phyloP scores from a whole-genome alignment of 768 basidiomycete species.

The Dioszegia crocea region DNA sequence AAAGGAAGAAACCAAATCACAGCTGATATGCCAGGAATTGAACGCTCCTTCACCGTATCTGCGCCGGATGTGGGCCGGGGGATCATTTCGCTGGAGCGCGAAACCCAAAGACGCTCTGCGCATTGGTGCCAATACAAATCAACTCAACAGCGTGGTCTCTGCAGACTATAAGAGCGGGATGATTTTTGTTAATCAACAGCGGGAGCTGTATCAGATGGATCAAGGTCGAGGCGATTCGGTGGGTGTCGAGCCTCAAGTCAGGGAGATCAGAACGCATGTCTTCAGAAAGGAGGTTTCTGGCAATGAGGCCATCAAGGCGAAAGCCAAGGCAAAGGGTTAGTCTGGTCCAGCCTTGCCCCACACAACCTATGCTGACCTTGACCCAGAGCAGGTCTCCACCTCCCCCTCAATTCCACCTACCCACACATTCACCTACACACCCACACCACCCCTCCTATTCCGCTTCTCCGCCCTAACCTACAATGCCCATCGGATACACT shows the following conservation, averaged over 20 bases:
- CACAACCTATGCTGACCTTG: not conserved
- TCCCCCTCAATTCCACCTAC: not conserved
- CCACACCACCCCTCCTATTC: constrained; percentile 69
- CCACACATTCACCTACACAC: constrained; percentile 61
- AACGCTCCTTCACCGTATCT: constrained; percentile 37
- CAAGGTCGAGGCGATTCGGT: not conserved
- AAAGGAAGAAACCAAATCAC: no score
- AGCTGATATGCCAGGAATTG: constrained; percentile 23
- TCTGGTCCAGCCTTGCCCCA: not conserved
- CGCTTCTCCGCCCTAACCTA: constrained; percentile 81
- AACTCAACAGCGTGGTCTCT: constrained; percentile 23
- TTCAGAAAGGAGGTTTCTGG: constrained; percentile 23
- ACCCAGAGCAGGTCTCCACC: not conserved
- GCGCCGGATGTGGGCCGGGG: constrained; percentile 45
- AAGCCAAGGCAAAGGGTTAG: not conserved
- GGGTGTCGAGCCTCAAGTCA: not conserved
- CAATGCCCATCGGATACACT: constrained; percentile 79
- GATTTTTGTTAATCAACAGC: constrained; percentile 42
- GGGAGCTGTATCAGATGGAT: constrained; percentile 9
- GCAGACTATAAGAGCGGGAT: constrained; percentile 35
- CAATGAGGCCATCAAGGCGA: constrained; percentile 3
- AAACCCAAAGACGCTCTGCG: not conserved
- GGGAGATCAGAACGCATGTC: constrained; percentile 42
- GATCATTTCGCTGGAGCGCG: constrained; percentile 19
- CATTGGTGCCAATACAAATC: constrained; percentile 10